These are phyloP conservation scores for Spiromastix sp. DNA, from an alignment of 2,329 filamentous ascomycete species.

Conservation along the genomic window DNA sequence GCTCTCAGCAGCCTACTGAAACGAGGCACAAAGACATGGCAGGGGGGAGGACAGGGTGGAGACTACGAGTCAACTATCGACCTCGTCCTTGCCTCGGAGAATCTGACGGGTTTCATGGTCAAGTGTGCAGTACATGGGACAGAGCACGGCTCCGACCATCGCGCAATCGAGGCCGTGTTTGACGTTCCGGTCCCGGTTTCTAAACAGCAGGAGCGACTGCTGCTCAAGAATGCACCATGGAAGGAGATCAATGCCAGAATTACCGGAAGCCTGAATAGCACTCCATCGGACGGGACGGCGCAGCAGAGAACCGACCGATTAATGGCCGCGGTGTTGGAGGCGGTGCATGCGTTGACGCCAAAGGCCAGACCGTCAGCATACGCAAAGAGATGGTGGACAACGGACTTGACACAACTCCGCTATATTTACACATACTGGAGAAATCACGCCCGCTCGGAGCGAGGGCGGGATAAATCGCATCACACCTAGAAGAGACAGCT, in stretches of 20 bases:
- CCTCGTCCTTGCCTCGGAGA: conserved; percentile 10
- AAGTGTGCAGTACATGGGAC: conserved; percentile 9
- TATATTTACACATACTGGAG: conserved; percentile 14
- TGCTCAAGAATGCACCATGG: conserved; percentile 9
- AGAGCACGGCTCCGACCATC: background rate
- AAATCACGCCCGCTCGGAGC: conserved; percentile 11
- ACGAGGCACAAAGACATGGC: background rate
- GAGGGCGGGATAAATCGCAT: conserved; percentile 1
- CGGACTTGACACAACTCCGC: conserved; percentile 14
- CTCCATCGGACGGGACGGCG: background rate
- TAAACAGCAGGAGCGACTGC: conserved; percentile 6
- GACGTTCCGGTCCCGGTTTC: background rate
- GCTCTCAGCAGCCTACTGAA: conserved; percentile 9
- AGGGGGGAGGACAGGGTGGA: conserved; percentile 7
- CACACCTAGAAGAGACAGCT: conserved; percentile 6
- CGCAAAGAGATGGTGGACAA: conserved; percentile 17
- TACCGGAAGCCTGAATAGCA: background rate
- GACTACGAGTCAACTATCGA: conserved; percentile 10
- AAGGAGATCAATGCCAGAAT: conserved; percentile 8
- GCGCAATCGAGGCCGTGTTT: background rate
- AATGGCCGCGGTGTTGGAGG: conserved; percentile 3
- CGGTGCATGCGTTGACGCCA: conserved; percentile 11
- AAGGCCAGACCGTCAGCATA: conserved; percentile 10
- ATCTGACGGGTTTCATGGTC: conserved; percentile 8
- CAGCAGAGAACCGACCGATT: background rate